Evolutionary conservation across 345 rosid genomes (phyloP), one percentile per base, ranked within the genome.

Genomic region (Lagerstroemia speciosa): DNA sequence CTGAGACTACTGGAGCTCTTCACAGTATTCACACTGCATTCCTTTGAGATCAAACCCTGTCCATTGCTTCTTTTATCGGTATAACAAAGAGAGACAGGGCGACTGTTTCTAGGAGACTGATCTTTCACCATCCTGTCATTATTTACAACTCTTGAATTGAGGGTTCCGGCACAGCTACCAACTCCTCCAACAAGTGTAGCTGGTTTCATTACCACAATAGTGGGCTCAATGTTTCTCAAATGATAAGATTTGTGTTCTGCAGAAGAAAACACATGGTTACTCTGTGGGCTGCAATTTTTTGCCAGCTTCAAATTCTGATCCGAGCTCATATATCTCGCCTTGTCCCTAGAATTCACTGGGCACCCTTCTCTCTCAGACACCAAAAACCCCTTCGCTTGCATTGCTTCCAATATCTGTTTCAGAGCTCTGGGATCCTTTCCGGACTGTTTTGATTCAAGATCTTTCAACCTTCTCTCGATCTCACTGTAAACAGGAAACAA

Each of bases 141-240:
- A 16, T 62, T 26, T 20, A 76, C 77, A 65, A 76, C 72, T 67
- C 75, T 81, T 78, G 89, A 86, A 74, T 82, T 79, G 63, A 82
- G 81, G 2, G 86, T 80, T 66, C 89, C 78, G 68, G 85, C 72
- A 70, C 83, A 81, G 72, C 79, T 75, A 55, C 82, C 81, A 67
- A 83, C 80, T 79, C 85, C 85, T 40, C 84, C 92, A 65, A 86
- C 82, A 48, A 78, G 86, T 75, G 86, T 91, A 65, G 92, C 89
- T 33, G 97, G 94, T 82, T 93, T 93, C 96, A 93, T 93, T 69
- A 93, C 89, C 75, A 93, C 96, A 33, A 93, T 91, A 43, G 96
- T 93, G 48, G 97, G 90, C 65, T 91, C 92, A 79, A 74, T 85
- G 14, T 8, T 24, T 22, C 29, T 55, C 31, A 24, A 9, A 55